These are phyloP conservation scores for Ophiostoma sp. DNA, from an alignment of 2,329 filamentous ascomycete genomes.

Conservation along the genomic window DNA sequence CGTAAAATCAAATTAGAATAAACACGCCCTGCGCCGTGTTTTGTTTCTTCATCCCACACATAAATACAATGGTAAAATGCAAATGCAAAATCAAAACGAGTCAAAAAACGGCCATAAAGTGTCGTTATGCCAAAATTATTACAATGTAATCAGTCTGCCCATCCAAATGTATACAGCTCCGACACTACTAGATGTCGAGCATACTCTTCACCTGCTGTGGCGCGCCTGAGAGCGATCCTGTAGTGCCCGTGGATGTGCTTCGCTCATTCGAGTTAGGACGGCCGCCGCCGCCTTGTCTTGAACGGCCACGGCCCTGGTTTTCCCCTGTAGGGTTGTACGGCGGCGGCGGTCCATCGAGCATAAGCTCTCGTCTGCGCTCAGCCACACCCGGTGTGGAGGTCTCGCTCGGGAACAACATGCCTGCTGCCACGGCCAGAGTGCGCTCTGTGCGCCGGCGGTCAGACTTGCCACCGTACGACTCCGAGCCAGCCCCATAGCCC, in stretches of 20 bases:
- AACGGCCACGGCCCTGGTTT: background rate
- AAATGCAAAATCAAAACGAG: too few relatives aligned
- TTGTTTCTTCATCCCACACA: too few relatives aligned
- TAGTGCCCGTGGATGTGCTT: constrained; percentile 43
- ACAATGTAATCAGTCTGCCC: too few relatives aligned
- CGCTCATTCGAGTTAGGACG: constrained; percentile 35
- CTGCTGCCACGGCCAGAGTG: constrained; percentile 40
- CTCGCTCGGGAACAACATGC: constrained; percentile 45
- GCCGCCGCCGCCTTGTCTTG: constrained; percentile 26
- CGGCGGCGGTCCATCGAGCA: constrained; percentile 41
- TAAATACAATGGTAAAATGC: too few relatives aligned
- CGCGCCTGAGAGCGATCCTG: constrained; percentile 42
- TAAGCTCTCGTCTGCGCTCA: constrained; percentile 38
- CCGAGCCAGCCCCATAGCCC: constrained; percentile 25
- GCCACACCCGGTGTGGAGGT: constrained; percentile 30
- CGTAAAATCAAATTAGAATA: too few relatives aligned
- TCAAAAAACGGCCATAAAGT: too few relatives aligned
- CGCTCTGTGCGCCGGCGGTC: constrained; percentile 43
- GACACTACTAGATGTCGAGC: constrained; percentile 44
- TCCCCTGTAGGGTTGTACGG: constrained; percentile 36
- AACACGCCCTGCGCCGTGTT: too few relatives aligned
- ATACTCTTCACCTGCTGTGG: constrained; percentile 55
- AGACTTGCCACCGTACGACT: constrained; percentile 39
- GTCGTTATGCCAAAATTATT: too few relatives aligned
- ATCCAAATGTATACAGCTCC: too few relatives aligned